phyloP scores from a whole-genome alignment of 352 stramenopile species.

The Globisporangium canariense region DNA sequence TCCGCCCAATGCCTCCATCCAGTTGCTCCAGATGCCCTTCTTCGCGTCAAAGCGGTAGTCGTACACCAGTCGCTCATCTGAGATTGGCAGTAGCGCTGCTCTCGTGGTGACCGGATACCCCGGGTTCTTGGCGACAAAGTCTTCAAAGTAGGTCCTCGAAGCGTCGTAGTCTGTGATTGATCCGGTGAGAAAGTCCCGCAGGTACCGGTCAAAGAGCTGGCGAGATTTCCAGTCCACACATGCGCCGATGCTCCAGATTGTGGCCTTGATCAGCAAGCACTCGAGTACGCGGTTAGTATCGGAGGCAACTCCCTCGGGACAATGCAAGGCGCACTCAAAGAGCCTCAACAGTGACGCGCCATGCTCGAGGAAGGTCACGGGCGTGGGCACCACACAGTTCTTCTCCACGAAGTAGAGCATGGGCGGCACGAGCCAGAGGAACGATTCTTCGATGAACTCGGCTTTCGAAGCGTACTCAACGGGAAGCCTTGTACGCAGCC shows the following conservation, averaged over 20 bases:
- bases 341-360: constrained; percentile 79
- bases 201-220: constrained; percentile 78
- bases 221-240: constrained; percentile 88
- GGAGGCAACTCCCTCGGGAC: constrained; percentile 45
- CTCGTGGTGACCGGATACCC: constrained; percentile 45
- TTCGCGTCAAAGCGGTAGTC: constrained; percentile 91
- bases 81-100: constrained; percentile 36
- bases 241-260: constrained; percentile 90
- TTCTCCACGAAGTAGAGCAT: constrained; percentile 93
- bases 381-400: constrained; percentile 73
- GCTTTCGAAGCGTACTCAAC: constrained; percentile 29
- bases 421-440: constrained; percentile 89
- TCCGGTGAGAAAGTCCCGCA: constrained; percentile 68
- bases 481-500: constrained; percentile 64
- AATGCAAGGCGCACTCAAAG: constrained; percentile 78
- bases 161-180: constrained; percentile 26
- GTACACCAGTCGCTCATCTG: constrained; percentile 80
- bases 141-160: constrained; percentile 55
- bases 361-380: constrained; percentile 90
- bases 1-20: constrained; percentile 45
- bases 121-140: constrained; percentile 87
- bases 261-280: constrained; percentile 81
- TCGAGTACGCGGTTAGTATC: constrained; percentile 83
- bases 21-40: constrained; percentile 75
- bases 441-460: constrained; percentile 67